A percentile compares a stretch with the other conserved stretches of the same genome.
These are phyloP conservation scores for Gnomoniopsis smithogilvyi DNA, from an alignment of 2,329 filamentous ascomycete genomes.

Conservation along the genomic window DNA sequence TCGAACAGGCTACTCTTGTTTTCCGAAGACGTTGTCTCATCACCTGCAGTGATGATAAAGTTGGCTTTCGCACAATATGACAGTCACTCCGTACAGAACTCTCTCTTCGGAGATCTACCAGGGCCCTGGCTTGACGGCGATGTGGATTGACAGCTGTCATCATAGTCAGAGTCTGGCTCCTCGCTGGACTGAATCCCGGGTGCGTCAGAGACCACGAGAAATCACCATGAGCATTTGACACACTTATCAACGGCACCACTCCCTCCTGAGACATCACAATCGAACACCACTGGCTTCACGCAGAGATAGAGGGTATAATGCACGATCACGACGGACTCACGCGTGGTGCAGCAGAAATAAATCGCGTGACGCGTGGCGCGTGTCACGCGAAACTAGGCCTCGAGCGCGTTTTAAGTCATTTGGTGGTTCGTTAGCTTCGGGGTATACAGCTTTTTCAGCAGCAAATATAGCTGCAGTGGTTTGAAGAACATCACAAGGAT, in stretches of 20 bases:
- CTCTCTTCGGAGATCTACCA: neutral
- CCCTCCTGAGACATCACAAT: neutral
- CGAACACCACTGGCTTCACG: neutral
- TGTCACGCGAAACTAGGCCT: neutral
- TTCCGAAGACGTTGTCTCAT: too few relatives aligned
- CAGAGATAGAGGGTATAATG: neutral
- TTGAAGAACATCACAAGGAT: neutral
- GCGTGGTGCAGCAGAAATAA: too few relatives aligned
- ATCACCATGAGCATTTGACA: neutral
- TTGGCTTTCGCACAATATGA: neutral
- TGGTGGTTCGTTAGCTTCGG: too few relatives aligned
- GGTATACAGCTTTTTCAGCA: neutral
- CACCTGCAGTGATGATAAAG: too few relatives aligned
- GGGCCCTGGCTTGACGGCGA: neutral
- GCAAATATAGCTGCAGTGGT: neutral
- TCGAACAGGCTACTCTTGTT: too few relatives aligned
- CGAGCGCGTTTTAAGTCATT: neutral
- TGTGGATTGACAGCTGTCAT: neutral
- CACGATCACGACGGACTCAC: too few relatives aligned
- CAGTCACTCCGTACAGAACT: neutral
- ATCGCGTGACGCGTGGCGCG: neutral
- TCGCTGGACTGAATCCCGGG: too few relatives aligned
- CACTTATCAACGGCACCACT: neutral
- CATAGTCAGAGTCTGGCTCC: neutral
- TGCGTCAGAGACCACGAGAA: too few relatives aligned